Conservation (phyloP, 2,329 filamentous ascomycete species). For the Penicillium sp. region DNA sequence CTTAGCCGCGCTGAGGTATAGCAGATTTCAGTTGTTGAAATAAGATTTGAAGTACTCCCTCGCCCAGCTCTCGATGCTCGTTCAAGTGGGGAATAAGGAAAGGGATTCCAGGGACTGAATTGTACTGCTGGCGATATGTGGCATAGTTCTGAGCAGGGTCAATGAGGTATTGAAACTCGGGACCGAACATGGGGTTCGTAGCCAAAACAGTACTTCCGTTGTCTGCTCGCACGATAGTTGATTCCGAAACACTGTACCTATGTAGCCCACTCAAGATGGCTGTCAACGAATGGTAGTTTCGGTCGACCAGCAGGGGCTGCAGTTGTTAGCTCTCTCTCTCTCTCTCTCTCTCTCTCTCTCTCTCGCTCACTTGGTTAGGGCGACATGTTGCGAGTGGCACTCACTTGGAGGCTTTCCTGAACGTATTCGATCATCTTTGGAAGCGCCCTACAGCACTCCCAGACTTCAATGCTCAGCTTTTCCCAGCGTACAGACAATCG, state of each 20-base stretch:
- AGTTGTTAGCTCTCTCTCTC: conserved; percentile 5
- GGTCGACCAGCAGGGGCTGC: conserved; percentile 35
- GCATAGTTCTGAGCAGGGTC: conserved; percentile 40
- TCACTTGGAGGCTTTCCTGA: conserved; percentile 42
- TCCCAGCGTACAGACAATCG: conserved; percentile 38
- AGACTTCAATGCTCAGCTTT: conserved; percentile 36
- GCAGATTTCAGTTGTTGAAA: conserved; percentile 30
- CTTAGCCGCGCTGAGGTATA: conserved; percentile 9
- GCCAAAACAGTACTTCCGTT: conserved; percentile 25
- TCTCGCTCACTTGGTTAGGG: not conserved
- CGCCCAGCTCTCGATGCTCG: conserved; percentile 38
- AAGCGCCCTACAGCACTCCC: conserved; percentile 45
- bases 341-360: not conserved
- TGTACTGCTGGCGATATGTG: conserved; percentile 41
- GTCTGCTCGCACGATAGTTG: conserved; percentile 23
- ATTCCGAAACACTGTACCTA: conserved; percentile 35
- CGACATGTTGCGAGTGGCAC: conserved; percentile 8
- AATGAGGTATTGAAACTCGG: conserved; percentile 32
- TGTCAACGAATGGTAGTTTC: conserved; percentile 45
- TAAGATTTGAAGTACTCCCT: conserved; percentile 33
- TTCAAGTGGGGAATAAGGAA: conserved; percentile 45
- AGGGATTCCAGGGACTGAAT: conserved; percentile 40
- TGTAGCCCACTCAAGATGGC: conserved; percentile 44
- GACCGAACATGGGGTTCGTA: conserved; percentile 31
- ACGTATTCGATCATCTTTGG: conserved; percentile 39